Base-by-base conservation (phyloP, 2,329 filamentous ascomycete species). In the Sclerotiophoma versabilis region DNA sequence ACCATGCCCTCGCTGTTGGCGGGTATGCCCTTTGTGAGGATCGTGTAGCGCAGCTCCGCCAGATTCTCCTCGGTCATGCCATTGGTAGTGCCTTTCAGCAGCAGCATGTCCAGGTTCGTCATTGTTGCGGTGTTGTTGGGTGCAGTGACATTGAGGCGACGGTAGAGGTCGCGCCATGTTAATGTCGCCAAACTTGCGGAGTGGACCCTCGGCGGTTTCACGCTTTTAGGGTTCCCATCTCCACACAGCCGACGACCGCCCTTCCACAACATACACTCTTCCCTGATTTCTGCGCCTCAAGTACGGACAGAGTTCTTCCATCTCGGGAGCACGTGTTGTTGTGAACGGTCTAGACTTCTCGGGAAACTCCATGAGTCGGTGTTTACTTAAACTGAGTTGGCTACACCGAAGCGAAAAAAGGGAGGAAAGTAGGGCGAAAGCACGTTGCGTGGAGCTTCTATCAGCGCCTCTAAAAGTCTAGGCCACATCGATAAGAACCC, bases 1-100 rank as follows among this genome's bases (percentile, higher is more conserved):
- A 92, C 89, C 89, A 92, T 93, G 80, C 90, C 90, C 75, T 93
- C 90, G 62, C 82, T 84, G 68, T 92, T 90, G 64, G 86, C 87
- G 70, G 89, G 90, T 71, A 93, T 85, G 57, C 90, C 90, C 67
- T 91, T 86, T 60, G 89, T 86, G 46, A 93, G 77, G 44, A 93
- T 87, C 66, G 89, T 89, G 75, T 88, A 85, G 43, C 90, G 84
- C 65, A 89, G 80, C 64, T 88, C 88, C 66, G 90, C 87, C 44
- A 93, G 77, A 8, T 87, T 87, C 15, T 84, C 83, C 20, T 81
- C 72, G 20, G 88, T 80, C 72, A 95, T 87, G 17, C 87, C 89
- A 61, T 87, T 83, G 1, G 86, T 85, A 1, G 92, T 91, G 0
- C 92, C 93, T 58, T 93, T 91, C 62, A 91, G 86, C 39, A 97